Percentiles rank a stretch among this genome's conserved stretches.
Conservation (phyloP, 768 basidiomycete species). For the Tulasnella sp. region DNA sequence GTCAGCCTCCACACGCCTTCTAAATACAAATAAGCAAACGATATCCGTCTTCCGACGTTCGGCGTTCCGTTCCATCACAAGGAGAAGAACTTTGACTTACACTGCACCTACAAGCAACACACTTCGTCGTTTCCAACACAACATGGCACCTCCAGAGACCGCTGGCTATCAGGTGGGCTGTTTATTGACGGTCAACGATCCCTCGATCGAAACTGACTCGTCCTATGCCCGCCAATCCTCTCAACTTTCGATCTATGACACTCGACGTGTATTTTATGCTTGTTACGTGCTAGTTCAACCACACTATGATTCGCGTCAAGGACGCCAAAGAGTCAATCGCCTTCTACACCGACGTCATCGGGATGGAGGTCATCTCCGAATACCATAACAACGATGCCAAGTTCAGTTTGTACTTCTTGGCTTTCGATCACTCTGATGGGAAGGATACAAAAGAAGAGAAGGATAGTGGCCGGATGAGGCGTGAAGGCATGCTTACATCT, state of each 20-base stretch:
- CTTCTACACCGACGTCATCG: conserved; percentile 70
- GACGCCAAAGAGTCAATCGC: conserved; percentile 72
- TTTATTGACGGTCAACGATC: neutral
- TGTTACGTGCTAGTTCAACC: conserved; percentile 52
- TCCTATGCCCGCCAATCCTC: neutral
- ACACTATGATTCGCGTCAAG: conserved; percentile 84
- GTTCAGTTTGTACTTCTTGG: conserved; percentile 83
- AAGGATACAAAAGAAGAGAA: conserved; percentile 40
- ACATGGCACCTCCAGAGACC: neutral
- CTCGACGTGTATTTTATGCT: neutral
- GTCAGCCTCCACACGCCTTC: neutral
- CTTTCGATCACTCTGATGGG: conserved; percentile 55
- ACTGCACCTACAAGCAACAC: neutral
- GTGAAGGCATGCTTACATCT: conserved; percentile 50
- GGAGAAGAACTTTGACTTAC: neutral
- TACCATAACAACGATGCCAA: conserved; percentile 39
- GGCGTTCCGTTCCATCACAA: neutral
- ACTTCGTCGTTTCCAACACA: neutral
- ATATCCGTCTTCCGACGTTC: neutral
- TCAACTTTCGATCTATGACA: neutral
- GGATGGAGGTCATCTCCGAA: conserved; percentile 60
- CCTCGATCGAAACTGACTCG: neutral
- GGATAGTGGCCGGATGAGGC: conserved; percentile 40
- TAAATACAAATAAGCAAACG: neutral
- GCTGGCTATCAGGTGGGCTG: neutral